A percentile compares a stretch with the other conserved stretches of the same genome.
These are phyloP conservation scores for Amylocarpus encephaloides DNA, from an alignment of 2,329 filamentous ascomycete species.

Conservation along the genomic window DNA sequence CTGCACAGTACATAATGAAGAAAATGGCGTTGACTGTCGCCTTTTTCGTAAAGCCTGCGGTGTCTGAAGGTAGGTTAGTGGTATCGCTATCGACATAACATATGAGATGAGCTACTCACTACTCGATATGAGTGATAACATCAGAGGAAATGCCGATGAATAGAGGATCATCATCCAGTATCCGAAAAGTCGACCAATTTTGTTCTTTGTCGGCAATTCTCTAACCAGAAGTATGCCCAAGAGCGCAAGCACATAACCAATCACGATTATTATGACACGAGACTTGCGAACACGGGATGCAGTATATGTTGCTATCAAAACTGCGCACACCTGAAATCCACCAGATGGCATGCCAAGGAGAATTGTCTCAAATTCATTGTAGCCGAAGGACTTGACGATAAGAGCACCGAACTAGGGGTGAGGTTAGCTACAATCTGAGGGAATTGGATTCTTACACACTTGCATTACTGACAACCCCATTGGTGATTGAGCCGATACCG, in stretches of 20 bases:
- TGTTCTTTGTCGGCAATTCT: constrained; percentile 42
- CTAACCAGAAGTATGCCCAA: constrained; percentile 50
- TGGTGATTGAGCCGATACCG: constrained; percentile 33
- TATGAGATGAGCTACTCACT: no score
- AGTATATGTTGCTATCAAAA: constrained; percentile 1
- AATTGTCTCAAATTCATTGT: constrained; percentile 30
- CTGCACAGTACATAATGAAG: constrained; percentile 53
- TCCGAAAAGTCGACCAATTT: constrained; percentile 38
- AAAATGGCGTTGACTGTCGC: constrained; percentile 55
- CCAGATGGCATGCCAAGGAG: constrained; percentile 44
- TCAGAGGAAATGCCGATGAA: constrained; percentile 38
- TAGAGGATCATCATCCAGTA: constrained; percentile 56
- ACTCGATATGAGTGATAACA: constrained; percentile 41
- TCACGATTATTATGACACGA: constrained; percentile 8
- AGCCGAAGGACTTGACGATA: constrained; percentile 35
- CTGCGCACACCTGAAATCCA: constrained; percentile 11
- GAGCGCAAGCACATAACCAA: constrained; percentile 36
- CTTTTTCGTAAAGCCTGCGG: constrained; percentile 59
- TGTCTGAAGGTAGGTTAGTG: constrained; percentile 43
- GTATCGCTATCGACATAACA: no score
- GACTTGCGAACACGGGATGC: constrained; percentile 6
- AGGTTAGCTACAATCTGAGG: background rate
- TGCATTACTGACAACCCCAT: constrained; percentile 36
- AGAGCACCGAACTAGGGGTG: constrained; percentile 31
- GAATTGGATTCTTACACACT: background rate